These are phyloP conservation scores for Shiraia sp. DNA, from an alignment of 2,329 filamentous ascomycete species.

Conservation along the genomic window DNA sequence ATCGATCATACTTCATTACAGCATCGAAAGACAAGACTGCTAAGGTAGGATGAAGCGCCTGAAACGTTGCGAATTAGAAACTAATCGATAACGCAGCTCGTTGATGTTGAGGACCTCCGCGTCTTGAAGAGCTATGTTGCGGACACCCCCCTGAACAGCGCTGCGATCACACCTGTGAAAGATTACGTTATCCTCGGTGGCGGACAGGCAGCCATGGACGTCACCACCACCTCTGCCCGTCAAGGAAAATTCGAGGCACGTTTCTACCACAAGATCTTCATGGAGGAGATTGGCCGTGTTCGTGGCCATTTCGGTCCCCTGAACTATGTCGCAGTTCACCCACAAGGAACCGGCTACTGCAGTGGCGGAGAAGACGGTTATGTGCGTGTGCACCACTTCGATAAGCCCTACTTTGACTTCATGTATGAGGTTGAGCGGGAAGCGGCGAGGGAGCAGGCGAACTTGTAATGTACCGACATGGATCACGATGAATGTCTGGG, in stretches of 20 bases:
- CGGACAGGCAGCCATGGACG: conserved; percentile 98
- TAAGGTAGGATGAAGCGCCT: conserved; percentile 62
- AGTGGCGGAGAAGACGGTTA: conserved; percentile 98
- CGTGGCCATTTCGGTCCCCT: conserved; percentile 95
- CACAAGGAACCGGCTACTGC: conserved; percentile 88
- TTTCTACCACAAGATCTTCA: conserved; percentile 99
- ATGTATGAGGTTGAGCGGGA: conserved; percentile 98
- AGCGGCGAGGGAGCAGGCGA: conserved; percentile 40
- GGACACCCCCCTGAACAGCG: conserved; percentile 96
- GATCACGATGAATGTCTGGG: conserved; percentile 24
- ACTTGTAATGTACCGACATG: conserved; percentile 32
- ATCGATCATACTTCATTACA: conserved; percentile 98
- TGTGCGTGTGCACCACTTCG: conserved; percentile 97
- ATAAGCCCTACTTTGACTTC: conserved; percentile 98
- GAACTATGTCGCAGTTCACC: conserved; percentile 94
- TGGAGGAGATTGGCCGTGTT: conserved; percentile 97
- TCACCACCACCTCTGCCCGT: conserved; percentile 84
- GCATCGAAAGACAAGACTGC: conserved; percentile 97
- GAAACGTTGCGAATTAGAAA: not conserved
- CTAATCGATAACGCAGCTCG: conserved; percentile 59
- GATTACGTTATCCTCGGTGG: conserved; percentile 97
- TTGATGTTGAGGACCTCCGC: conserved; percentile 82
- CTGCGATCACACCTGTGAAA: conserved; percentile 91
- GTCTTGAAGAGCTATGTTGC: conserved; percentile 90
- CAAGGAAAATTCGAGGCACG: conserved; percentile 99